A percentile compares a stretch with the other conserved stretches of the same genome.
Evolutionary conservation across 176 grass and related monocot species (phyloP).

Genomic region (Microstegium vimineum): DNA sequence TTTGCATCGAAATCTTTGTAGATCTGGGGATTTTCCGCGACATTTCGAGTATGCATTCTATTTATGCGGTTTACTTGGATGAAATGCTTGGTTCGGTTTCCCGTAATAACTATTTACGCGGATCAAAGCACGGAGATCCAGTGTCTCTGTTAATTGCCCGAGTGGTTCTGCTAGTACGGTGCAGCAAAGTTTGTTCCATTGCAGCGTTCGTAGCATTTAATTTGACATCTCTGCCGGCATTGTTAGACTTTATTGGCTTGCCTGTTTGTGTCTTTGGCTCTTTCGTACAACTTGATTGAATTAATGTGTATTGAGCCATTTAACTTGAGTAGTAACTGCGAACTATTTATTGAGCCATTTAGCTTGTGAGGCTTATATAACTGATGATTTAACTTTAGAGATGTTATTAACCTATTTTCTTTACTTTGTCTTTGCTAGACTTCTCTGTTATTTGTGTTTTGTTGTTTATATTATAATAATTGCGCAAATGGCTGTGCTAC

Average conservation of each 20-base stretch:
- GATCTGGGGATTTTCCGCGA: constrained; percentile 17
- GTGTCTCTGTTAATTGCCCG: neutral
- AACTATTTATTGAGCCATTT: neutral
- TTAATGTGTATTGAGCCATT: too few relatives aligned
- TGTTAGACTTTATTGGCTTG: neutral
- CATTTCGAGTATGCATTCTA: neutral
- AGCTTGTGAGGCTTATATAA: neutral
- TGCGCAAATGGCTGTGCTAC: neutral
- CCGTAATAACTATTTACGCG: neutral
- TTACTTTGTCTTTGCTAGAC: neutral
- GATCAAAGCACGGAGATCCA: neutral
- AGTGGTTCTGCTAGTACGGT: neutral
- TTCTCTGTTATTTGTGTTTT: neutral
- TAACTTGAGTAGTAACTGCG: too few relatives aligned
- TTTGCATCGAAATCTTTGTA: neutral
- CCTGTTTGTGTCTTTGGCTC: neutral
- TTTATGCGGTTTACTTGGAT: neutral
- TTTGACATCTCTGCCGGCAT: neutral
- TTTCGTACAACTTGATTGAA: neutral
- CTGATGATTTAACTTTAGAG: neutral
- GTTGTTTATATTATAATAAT: neutral
- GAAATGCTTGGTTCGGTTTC: neutral
- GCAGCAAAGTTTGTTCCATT: neutral
- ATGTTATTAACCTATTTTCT: neutral
- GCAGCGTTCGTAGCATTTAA: neutral